Conservation (phyloP, 805 yeast species). For the Deakozyma indianensis region DNA sequence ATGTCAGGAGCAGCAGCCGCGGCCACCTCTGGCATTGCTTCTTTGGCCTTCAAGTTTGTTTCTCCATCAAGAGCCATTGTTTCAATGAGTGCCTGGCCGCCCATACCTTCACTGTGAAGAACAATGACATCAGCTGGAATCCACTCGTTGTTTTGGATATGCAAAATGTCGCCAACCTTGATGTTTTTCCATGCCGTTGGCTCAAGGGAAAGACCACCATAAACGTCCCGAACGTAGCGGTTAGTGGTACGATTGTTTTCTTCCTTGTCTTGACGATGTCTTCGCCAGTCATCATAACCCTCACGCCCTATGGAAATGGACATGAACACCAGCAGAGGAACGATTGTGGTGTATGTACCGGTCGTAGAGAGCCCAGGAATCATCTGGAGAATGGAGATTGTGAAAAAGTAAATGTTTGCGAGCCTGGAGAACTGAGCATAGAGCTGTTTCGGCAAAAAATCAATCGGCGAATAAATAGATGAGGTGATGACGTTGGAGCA, state of each 20-base stretch:
- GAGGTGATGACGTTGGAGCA: conserved; percentile 62
- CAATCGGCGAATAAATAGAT: conserved; percentile 65
- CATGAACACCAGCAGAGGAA: conserved; percentile 77
- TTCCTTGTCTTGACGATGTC: conserved; percentile 72
- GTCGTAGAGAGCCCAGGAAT: conserved; percentile 97
- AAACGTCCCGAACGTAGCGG: conserved; percentile 20
- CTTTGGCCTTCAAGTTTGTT: conserved; percentile 69
- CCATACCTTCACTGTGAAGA: conserved; percentile 43
- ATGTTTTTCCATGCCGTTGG: conserved; percentile 55
- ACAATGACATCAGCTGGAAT: conserved; percentile 83
- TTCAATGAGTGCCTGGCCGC: conserved; percentile 63
- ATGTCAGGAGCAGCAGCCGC: conserved; percentile 21
- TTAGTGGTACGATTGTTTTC: conserved; percentile 44
- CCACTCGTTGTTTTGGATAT: conserved; percentile 70
- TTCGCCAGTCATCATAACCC: conserved; percentile 82
- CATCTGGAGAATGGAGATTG: conserved; percentile 86
- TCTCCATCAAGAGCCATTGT: conserved; percentile 98
- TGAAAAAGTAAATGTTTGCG: conserved; percentile 82
- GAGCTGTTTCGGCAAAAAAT: conserved; percentile 79
- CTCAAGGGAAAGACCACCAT: conserved; percentile 17
- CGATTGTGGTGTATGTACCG: conserved; percentile 85
- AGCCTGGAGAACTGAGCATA: conserved; percentile 84
- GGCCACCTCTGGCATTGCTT: conserved; percentile 51
- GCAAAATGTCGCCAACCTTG: conserved; percentile 76
- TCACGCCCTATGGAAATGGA: conserved; percentile 82